Evolutionary conservation across 1,284 basidiomycete genomes (phyloP), one percentile per base, ranked within the genome.

Genomic region (Cutaneotrichosporon cavernicola): DNA sequence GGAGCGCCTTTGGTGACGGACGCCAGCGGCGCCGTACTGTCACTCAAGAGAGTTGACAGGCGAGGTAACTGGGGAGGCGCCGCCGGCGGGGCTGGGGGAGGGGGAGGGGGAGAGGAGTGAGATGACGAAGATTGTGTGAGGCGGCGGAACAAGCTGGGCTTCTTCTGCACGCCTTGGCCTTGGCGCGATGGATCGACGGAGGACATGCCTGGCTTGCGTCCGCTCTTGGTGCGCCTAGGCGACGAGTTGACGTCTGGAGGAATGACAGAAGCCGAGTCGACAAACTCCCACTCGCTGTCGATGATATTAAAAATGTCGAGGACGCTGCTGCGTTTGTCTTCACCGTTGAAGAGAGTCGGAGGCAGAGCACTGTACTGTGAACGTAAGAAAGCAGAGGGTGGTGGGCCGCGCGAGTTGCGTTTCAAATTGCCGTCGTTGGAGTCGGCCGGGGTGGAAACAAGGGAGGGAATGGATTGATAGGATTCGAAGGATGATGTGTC

Each of bases 221-320:
- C 5, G 38, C 40, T 31, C 38, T 43, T 53, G 30, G 11, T 63
- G 40, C 57, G 40, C 38, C 49, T 47, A 21, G 57, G 30, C 8
- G 49, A 40, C 14, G 51, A 34, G 30, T 34, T 53, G 30, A 32
- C 30, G 38, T 56, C 55, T 11, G 38, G 22, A 26, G 61, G 60
- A 31, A 30, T 49, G 40, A 21, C 26, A 16, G 51, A 10, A 13
- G 62, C 31, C 3, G 57, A 22, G 32, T 58, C 65, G 32, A 68
- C 56, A 18, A 68, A 14, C 52, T 68, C 63, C 66, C 66, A 68
- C 51, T 68, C 66, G 21, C 55, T 57, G 51, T 65, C 62, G 47
- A 32, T 60, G 40, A 52, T 30, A 21, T 51, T 56, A 21, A 66
- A 49, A 16, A 57, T 52, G n/a, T 62, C 50, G 8, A 68, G 50